phyloP scores from a whole-genome alignment of 208 protist species.

The Angomonas deanei region DNA sequence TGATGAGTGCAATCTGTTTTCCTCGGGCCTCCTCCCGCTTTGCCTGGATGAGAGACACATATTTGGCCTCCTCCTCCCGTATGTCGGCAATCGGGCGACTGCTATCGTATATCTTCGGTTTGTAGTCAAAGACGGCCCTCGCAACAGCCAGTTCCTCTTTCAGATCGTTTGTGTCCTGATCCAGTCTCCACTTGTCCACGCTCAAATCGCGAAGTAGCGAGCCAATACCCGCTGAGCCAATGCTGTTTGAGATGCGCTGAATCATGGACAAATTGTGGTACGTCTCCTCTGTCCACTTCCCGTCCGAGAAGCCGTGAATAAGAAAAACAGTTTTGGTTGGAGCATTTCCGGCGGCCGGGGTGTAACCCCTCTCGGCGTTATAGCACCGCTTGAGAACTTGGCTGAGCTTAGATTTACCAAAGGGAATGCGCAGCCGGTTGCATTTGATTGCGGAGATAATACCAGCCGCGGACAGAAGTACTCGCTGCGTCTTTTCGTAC shows the following conservation, averaged over 20 bases:
- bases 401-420: slow-evolving; percentile 87
- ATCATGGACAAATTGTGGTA: slow-evolving; percentile 82
- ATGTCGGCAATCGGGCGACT: slow-evolving; percentile 77
- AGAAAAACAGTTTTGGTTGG: slow-evolving; percentile 74
- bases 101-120: slow-evolving; percentile 80
- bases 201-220: slow-evolving; percentile 80
- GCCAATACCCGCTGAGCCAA: slow-evolving; percentile 76
- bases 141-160: slow-evolving; percentile 83
- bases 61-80: slow-evolving; percentile 81
- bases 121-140: slow-evolving; percentile 86
- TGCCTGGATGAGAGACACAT: slow-evolving; percentile 62
- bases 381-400: slow-evolving; percentile 85
- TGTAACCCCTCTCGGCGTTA: slow-evolving; percentile 85
- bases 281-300: slow-evolving; percentile 80
- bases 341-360: slow-evolving; percentile 54
- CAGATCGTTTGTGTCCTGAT: slow-evolving; percentile 85
- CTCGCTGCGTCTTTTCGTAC: slow-evolving; percentile 77
- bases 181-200: slow-evolving; percentile 88
- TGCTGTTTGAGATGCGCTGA: slow-evolving; percentile 69
- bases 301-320: slow-evolving; percentile 78
- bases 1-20: slow-evolving; percentile 60
- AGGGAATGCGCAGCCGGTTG: slow-evolving; percentile 88
- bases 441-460: slow-evolving; percentile 89
- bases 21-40: slow-evolving; percentile 76
- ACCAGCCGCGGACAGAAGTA: slow-evolving; percentile 60